These are phyloP conservation scores for Coemansia sp. DNA, from an alignment of 192 early-diverging fungal species.

Conservation along the genomic window DNA sequence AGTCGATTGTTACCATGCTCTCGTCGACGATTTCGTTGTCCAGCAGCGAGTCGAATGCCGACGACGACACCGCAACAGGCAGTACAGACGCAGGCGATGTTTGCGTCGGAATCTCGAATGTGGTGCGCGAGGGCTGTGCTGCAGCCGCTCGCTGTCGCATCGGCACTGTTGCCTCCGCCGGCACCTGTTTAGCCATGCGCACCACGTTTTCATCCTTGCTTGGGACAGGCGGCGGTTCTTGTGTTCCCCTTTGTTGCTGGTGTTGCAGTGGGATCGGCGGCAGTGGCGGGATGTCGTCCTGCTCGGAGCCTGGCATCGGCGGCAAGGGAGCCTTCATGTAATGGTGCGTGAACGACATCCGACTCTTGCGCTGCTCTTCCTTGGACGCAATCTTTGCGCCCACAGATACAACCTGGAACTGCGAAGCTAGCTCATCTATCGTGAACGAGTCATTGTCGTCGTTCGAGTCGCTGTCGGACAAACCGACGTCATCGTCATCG, in stretches of 20 bases:
- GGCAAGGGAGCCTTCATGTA: constrained; percentile 14
- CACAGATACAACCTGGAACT: constrained; percentile 42
- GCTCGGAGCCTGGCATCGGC: background rate
- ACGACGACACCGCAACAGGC: constrained; percentile 28
- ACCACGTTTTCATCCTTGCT: background rate
- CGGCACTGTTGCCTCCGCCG: constrained; percentile 1
- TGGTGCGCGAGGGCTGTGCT: constrained; percentile 22
- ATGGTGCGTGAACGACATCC: constrained; percentile 31
- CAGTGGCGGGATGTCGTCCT: constrained; percentile 14
- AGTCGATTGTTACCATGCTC: constrained; percentile 49
- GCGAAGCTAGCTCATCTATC: constrained; percentile 50
- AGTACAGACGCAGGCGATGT: constrained; percentile 6
- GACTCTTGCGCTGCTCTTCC: constrained; percentile 52
- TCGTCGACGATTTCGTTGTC: constrained; percentile 48
- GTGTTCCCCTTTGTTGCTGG: no score
- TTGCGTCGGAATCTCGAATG: constrained; percentile 32
- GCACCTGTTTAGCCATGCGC: constrained; percentile 9
- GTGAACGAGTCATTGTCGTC: constrained; percentile 37
- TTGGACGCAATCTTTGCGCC: constrained; percentile 50
- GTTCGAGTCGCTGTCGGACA: constrained; percentile 6
- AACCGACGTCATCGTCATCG: constrained; percentile 7
- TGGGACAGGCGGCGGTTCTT: constrained; percentile 5
- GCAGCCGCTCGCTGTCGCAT: background rate
- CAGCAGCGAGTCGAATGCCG: constrained; percentile 32
- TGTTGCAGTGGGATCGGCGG: constrained; percentile 19